Percentiles rank a stretch among this genome's conserved stretches.
phyloP scores from a whole-genome alignment of 139 green algal genomes.

The Mychonastes homosphaera region DNA sequence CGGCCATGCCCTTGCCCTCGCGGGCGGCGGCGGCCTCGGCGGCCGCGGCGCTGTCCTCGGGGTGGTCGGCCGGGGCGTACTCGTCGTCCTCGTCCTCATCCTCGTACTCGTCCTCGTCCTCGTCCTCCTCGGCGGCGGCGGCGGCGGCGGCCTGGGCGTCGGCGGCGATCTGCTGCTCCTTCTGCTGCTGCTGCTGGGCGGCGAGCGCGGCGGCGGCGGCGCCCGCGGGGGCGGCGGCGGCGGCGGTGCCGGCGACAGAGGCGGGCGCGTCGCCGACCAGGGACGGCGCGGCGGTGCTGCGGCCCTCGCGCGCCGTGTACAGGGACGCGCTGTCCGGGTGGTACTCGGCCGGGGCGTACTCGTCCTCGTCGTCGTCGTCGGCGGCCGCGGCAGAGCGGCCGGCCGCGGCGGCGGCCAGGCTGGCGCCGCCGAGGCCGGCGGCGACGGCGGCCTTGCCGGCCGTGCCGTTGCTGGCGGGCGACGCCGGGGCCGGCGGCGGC shows the following conservation, averaged over 20 bases:
- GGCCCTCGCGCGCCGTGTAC: no score
- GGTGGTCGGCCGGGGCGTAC: constrained; percentile 10
- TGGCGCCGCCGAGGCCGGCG: no score
- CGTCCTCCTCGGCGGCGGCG: neutral
- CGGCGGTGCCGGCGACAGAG: neutral
- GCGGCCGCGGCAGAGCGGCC: no score
- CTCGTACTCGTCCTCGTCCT: neutral
- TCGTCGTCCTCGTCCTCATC: constrained; percentile 4
- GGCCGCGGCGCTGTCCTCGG: constrained; percentile 3
- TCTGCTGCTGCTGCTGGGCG: constrained; percentile 1
- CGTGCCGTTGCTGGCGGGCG: no score
- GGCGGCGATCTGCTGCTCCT: neutral
- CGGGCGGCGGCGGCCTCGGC: neutral
- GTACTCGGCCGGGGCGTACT: no score
- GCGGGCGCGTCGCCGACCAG: neutral
- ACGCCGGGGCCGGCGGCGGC: neutral
- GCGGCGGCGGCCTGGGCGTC: neutral
- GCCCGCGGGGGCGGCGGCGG: neutral
- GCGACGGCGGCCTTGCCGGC: no score
- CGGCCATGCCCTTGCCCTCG: neutral
- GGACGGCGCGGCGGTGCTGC: no score
- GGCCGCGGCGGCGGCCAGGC: no score
- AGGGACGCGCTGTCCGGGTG: no score
- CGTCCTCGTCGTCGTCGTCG: no score
- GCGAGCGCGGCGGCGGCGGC: neutral